These are phyloP conservation scores for Backusella psychrophila DNA, from an alignment of 192 early-diverging fungal genomes.

Conservation along the genomic window DNA sequence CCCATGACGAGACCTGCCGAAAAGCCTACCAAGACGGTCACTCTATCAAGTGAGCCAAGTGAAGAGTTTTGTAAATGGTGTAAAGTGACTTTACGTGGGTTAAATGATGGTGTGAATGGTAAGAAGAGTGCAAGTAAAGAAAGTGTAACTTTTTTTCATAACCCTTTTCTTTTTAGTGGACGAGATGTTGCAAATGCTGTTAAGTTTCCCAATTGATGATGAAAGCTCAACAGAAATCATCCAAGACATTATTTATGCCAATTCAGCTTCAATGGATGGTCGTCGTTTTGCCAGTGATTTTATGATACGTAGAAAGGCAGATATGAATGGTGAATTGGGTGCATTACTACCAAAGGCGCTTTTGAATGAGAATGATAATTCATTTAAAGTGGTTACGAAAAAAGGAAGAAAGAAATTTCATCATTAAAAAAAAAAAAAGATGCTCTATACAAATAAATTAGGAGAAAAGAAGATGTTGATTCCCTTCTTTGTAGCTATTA, in stretches of 20 bases:
- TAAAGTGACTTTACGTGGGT: slow-evolving; percentile 57
- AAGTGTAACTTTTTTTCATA: not conserved
- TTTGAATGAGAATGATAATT: slow-evolving; percentile 1
- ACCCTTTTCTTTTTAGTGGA: slow-evolving; percentile 34
- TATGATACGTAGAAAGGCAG: slow-evolving; percentile 67
- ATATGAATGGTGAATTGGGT: slow-evolving; percentile 42
- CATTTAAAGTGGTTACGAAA: slow-evolving; percentile 20
- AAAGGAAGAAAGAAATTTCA: slow-evolving; percentile 24
- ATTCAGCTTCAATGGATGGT: slow-evolving; percentile 67
- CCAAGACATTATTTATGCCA: slow-evolving; percentile 67
- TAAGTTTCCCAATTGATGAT: slow-evolving; percentile 65
- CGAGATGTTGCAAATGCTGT: slow-evolving; percentile 73
- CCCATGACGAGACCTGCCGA: not conserved
- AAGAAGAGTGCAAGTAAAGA: slow-evolving; percentile 14
- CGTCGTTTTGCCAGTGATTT: slow-evolving; percentile 79
- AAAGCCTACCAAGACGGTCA: not conserved
- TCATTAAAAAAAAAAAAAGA: not conserved
- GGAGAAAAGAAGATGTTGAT: not conserved
- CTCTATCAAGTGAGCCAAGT: not conserved
- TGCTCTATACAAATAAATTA: not conserved
- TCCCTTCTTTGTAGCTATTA: no score
- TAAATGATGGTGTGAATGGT: slow-evolving; percentile 54
- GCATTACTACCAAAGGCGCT: slow-evolving; percentile 6
- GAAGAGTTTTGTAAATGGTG: slow-evolving; percentile 52
- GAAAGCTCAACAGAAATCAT: slow-evolving; percentile 64